A percentile compares a stretch with the other conserved stretches of the same genome.
phyloP scores from a whole-genome alignment of 2,329 filamentous ascomycete genomes.

The Pseudogymnoascus sp. region DNA sequence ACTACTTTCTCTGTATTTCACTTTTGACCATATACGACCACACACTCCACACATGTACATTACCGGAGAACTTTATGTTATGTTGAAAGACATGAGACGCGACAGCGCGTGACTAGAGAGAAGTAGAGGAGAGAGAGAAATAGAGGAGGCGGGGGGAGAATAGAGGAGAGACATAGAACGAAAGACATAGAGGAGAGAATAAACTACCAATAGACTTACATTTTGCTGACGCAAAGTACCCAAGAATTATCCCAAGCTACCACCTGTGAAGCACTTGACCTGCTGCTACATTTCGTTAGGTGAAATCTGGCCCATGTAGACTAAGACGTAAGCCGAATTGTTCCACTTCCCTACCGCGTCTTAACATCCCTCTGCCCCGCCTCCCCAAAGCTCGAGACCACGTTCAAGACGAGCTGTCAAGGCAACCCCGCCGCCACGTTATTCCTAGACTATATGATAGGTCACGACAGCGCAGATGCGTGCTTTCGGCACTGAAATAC shows the following conservation, averaged over 20 bases:
- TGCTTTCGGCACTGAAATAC: background rate
- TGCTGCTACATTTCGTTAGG: background rate
- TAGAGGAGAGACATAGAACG: background rate
- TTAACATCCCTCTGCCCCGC: background rate
- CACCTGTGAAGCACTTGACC: background rate
- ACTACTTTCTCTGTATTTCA: constrained; percentile 1
- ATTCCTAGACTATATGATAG: background rate
- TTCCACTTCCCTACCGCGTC: background rate
- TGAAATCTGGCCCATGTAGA: background rate
- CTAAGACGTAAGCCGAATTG: background rate
- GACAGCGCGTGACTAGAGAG: background rate
- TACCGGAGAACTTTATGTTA: background rate
- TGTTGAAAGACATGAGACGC: background rate
- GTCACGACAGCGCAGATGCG: background rate
- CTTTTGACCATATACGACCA: background rate
- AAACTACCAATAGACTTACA: background rate
- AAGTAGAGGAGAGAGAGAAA: background rate
- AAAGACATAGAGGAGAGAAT: background rate
- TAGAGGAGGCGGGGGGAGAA: background rate
- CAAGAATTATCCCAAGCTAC: background rate
- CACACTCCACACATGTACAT: background rate
- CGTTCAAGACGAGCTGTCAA: background rate
- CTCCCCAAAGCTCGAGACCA: background rate
- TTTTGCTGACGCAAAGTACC: background rate
- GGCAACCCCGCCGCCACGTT: background rate